Evolutionary conservation across 805 yeast species (phyloP), one percentile per base, ranked within the genome.

Genomic region (Pichia manshurica): DNA sequence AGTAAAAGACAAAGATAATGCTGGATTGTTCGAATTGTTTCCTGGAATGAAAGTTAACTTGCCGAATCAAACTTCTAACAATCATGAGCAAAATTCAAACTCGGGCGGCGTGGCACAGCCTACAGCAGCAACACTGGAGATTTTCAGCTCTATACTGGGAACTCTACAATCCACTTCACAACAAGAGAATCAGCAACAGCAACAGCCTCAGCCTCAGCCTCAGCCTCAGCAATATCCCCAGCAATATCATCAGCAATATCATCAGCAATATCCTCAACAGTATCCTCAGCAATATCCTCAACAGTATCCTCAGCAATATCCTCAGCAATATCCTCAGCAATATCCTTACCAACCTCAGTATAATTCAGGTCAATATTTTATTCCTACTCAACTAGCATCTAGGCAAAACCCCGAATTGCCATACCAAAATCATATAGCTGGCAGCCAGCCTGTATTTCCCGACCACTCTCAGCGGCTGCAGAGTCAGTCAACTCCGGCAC

Each of bases 31-130:
- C n/a, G 50, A 47, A 32, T 12, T 49, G 9, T 52, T 48, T 42
- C 54, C 54, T 2, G 54, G 54, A 4, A 34, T 51, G 39, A 34
- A 39, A 19, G 52, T 51, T 3, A 46, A 49, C 29, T 25, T 51
- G 17, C 48, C 42, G 13, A 33, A 33, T 1, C 31, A 42, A 23
- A 29, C 28, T 33, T 3, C 13, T 12, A n/a, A 32, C 7, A 19
- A n/a, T 38, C n/a, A n/a, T n/a, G n/a, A n/a, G n/a, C n/a, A n/a
- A n/a, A 9, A 23, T 21, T 22, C 28, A 4, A 29, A 12, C 8
- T 13, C 44, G 1, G 21, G 34, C 10, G 19, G n/a, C 9, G 12
- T 21, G 13, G 19, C 34, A n/a, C 39, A 47, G 8, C 47, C 50
- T 2, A n/a, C 47, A 3, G n/a, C 50, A 10, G 41, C 42, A 2